A percentile compares a stretch with the other conserved stretches of the same genome.
Evolutionary conservation across 2,329 filamentous ascomycete species (phyloP).

Genomic region (Metarhizium rileyi): DNA sequence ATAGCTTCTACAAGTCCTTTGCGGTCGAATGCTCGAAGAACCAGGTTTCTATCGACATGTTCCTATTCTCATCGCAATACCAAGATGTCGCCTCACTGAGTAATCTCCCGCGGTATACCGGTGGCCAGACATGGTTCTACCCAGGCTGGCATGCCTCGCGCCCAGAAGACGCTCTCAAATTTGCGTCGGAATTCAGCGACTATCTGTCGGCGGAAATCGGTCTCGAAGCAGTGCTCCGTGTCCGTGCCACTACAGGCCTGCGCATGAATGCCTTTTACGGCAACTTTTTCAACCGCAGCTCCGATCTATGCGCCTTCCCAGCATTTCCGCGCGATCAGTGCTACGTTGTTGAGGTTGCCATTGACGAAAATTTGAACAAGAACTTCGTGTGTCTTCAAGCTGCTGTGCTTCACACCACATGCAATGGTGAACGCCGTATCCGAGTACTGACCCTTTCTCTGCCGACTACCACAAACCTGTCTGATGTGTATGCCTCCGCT

Average conservation of each 20-base stretch:
- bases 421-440: constrained; percentile 92
- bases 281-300: constrained; percentile 98
- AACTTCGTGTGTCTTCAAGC: constrained; percentile 88
- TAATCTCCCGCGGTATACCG: constrained; percentile 91
- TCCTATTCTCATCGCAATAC: constrained; percentile 90
- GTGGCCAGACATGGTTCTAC: constrained; percentile 97
- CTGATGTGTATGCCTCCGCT: constrained; percentile 87
- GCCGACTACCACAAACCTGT: constrained; percentile 82
- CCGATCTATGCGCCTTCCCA: constrained; percentile 94
- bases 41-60: constrained; percentile 98
- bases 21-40: constrained; percentile 98
- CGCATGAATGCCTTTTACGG: constrained; percentile 98
- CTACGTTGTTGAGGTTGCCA: constrained; percentile 96
- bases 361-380: constrained; percentile 89
- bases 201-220: constrained; percentile 96
- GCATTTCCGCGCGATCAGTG: constrained; percentile 95
- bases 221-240: constrained; percentile 87
- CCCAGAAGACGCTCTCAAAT: constrained; percentile 93
- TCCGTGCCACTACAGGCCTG: constrained; percentile 86
- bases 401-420: constrained; percentile 92
- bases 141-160: constrained; percentile 94
- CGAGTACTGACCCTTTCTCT: constrained; percentile 88
- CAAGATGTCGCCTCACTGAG: constrained; percentile 95
- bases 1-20: constrained; percentile 98
- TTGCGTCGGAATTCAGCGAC: constrained; percentile 92